Base-by-base conservation (phyloP, 345 rosid species). In the Rubroshorea leprosula region DNA sequence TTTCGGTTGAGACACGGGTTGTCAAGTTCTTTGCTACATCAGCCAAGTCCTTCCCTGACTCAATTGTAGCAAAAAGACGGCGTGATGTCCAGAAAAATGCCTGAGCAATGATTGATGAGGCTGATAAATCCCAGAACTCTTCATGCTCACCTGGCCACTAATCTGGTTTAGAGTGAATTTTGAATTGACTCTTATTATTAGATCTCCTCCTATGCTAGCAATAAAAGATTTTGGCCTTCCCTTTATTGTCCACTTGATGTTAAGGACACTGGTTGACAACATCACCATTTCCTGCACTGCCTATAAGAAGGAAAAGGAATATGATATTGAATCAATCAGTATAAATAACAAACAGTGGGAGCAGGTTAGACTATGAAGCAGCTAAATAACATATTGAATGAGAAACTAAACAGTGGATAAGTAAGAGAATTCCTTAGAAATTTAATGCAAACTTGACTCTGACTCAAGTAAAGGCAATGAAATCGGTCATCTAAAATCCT, bases 101-200 rank as follows among this genome's bases (percentile, higher is more conserved):
- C 74, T 74, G 85, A 51, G 85, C 75, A 4, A 74, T 47, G 25
- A 78, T 54, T 0, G 92, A 84, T 0, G 96, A 86, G 1, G 79
- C 65, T 0, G 96, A 88, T 52, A 75, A 65, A 74, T 88, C 95
- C 98, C 98, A 91, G 3, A 67, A 38, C 77, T 91, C 96, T 80
- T 78, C 74, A 63, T 88, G 96, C 75, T 74, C 78, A 83, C 95
- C 70, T 91, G 98, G 14, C 98, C 96, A 50, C 92, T 91, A 23
- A 88, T 91, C 76, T 88, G 92, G 67, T 88, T 91, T 25, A 91
- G 61, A 50, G 85, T 84, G 78, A 88, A 91, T 25, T 55, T 55
- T 25, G 95, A 88, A 50, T 71, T 68, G 49, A 91, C 82, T 77
- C 70, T 80, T 27, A 84, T 53, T 6, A 78, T 63, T 54, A 88